These are phyloP conservation scores for Trichosporon ovoides DNA, from an alignment of 1,284 basidiomycete genomes.

Conservation along the genomic window DNA sequence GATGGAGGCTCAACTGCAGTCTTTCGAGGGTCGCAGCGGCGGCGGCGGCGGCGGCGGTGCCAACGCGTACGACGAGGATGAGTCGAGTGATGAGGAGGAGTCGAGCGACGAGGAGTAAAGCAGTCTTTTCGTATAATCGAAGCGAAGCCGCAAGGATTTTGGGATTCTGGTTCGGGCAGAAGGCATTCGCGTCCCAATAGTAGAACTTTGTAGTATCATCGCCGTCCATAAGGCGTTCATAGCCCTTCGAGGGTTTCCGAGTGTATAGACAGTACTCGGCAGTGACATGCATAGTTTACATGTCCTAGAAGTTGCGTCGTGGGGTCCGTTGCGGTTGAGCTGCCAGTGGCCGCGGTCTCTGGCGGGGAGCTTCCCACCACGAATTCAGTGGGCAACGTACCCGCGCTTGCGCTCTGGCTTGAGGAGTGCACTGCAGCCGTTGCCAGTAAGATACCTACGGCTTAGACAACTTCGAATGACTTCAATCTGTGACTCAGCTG, in stretches of 20 bases:
- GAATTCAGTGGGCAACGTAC: too few relatives aligned
- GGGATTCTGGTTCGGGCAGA: conserved; percentile 6
- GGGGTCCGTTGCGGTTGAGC: too few relatives aligned
- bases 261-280: conserved; percentile 4
- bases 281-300: not conserved
- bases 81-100: conserved; percentile 38
- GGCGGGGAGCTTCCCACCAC: too few relatives aligned
- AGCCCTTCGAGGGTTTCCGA: not conserved
- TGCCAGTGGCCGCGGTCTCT: too few relatives aligned
- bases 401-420: too few relatives aligned
- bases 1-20: conserved; percentile 60
- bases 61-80: conserved; percentile 34
- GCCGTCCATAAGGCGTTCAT: not conserved
- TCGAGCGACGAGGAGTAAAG: conserved; percentile 42
- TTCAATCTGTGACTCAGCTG: too few relatives aligned
- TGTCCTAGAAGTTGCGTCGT: too few relatives aligned
- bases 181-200: not conserved
- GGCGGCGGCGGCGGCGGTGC: conserved; percentile 20
- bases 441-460: too few relatives aligned
- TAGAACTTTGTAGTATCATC: conserved; percentile 6
- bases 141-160: not conserved
- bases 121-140: not conserved
- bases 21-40: conserved; percentile 29
- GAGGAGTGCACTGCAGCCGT: too few relatives aligned
- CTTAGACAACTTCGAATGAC: too few relatives aligned